Percentiles rank a stretch among this genome's conserved stretches.
Evolutionary conservation across 345 rosid species (phyloP).

Genomic region (Limnanthes douglasii): DNA sequence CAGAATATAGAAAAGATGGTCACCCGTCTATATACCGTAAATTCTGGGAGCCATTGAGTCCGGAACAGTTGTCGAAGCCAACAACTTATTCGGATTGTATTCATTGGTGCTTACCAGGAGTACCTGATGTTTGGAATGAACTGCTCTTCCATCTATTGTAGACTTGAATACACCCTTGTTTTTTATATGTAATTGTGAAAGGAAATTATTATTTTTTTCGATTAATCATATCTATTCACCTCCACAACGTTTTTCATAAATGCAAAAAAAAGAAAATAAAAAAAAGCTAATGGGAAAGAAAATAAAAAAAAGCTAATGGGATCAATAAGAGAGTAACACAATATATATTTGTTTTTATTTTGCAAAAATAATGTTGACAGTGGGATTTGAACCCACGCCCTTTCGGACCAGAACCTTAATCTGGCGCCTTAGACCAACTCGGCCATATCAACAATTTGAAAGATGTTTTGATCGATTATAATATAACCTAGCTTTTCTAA

Average conservation of each 20-base stretch:
- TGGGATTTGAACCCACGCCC: conserved; percentile 78
- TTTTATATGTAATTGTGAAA: no score
- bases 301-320: no score
- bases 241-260: no score
- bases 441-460: conserved; percentile 67
- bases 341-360: no score
- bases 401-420: conserved; percentile 81
- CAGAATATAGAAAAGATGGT: conserved; percentile 90
- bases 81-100: conserved; percentile 73
- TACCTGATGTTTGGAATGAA: conserved; percentile 93
- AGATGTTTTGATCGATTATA: no score
- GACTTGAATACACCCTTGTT: conserved; percentile 1
- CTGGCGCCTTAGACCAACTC: conserved; percentile 81
- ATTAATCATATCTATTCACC: no score
- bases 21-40: conserved; percentile 90
- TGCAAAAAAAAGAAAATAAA: no score
- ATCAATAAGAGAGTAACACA: no score
- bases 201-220: no score
- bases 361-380: conserved; percentile 53
- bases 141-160: conserved; percentile 64
- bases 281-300: no score
- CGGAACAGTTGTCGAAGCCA: conserved; percentile 50
- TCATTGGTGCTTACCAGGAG: conserved; percentile 95
- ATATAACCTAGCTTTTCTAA: no score
- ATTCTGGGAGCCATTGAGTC: conserved; percentile 75